phyloP scores from a whole-genome alignment of 2,329 filamentous ascomycete species.

The Emydomyces testavorans region DNA sequence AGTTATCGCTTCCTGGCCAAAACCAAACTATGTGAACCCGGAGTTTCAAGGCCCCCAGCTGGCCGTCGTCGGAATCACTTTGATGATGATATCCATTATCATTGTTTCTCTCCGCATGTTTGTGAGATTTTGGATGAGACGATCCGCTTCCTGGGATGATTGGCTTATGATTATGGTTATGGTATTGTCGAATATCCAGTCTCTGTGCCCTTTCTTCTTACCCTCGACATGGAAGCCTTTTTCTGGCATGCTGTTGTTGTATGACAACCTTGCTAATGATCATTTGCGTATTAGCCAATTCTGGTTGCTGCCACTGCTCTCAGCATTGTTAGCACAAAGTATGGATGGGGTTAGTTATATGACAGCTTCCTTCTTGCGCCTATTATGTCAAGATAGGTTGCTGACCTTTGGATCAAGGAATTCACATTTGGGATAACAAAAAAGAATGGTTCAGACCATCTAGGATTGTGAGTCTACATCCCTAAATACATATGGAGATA shows the following conservation, averaged over 20 bases:
- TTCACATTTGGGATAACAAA: slow-evolving; percentile 19
- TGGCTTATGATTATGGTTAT: slow-evolving; percentile 17
- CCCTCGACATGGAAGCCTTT: neutral
- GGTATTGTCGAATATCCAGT: slow-evolving; percentile 10
- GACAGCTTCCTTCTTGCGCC: neutral
- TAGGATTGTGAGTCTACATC: slow-evolving; percentile 12
- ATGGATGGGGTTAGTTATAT: slow-evolving; percentile 16
- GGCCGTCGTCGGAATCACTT: slow-evolving; percentile 21
- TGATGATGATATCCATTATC: slow-evolving; percentile 18
- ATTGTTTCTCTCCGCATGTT: slow-evolving; percentile 19
- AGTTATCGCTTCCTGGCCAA: slow-evolving; percentile 20
- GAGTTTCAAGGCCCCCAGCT: slow-evolving; percentile 21
- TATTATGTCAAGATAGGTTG: neutral
- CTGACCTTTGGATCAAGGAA: slow-evolving; percentile 8
- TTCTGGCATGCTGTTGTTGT: too few species aligned
- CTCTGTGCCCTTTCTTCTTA: neutral
- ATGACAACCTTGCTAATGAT: neutral
- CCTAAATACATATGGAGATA: neutral
- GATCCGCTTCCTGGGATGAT: slow-evolving; percentile 17
- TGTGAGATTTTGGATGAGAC: slow-evolving; percentile 17
- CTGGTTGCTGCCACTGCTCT: slow-evolving; percentile 11
- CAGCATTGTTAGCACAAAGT: slow-evolving; percentile 15
- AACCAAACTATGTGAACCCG: slow-evolving; percentile 25
- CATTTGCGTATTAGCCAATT: slow-evolving; percentile 11
- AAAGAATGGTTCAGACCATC: slow-evolving; percentile 12